Evolutionary conservation across 345 rosid species (phyloP).

Genomic region (Iberis pinnata): DNA sequence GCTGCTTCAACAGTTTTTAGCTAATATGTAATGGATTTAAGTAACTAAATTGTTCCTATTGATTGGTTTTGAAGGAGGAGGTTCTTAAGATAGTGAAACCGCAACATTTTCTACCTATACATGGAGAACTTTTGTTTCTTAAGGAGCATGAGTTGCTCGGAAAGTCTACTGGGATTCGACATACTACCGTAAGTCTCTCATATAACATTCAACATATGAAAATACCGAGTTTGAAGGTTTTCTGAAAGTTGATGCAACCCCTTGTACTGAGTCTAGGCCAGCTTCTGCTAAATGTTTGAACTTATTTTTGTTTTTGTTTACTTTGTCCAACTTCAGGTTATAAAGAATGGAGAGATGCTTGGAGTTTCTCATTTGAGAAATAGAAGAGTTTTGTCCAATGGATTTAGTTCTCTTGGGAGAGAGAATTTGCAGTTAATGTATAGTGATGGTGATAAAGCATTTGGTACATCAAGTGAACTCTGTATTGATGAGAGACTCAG

Average conservation of each 20-base stretch:
- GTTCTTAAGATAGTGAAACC: slow-evolving; percentile 93
- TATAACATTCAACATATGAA: slow-evolving; percentile 1
- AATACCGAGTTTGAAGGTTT: neutral
- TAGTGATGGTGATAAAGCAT: slow-evolving; percentile 94
- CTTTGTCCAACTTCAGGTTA: slow-evolving; percentile 74
- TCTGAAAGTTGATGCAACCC: too few species aligned
- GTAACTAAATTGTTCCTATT: slow-evolving; percentile 17
- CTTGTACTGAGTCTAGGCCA: too few species aligned
- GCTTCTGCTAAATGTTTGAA: too few species aligned
- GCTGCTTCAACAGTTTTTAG: neutral
- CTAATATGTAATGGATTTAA: too few species aligned
- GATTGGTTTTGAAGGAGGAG: slow-evolving; percentile 63
- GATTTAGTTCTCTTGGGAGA: slow-evolving; percentile 84
- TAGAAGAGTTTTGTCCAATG: slow-evolving; percentile 89
- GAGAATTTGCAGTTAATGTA: slow-evolving; percentile 96
- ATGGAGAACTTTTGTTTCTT: slow-evolving; percentile 95
- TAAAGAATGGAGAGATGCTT: slow-evolving; percentile 98
- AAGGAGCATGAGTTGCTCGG: slow-evolving; percentile 98
- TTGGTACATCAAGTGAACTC: slow-evolving; percentile 88
- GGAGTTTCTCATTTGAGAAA: slow-evolving; percentile 97
- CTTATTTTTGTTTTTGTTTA: too few species aligned
- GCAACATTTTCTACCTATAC: slow-evolving; percentile 93
- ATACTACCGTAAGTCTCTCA: slow-evolving; percentile 68
- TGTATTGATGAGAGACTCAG: slow-evolving; percentile 87
- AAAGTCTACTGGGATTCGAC: slow-evolving; percentile 84